These are phyloP conservation scores for Neurospora sp. DNA, from an alignment of 2,329 filamentous ascomycete species.

Conservation along the genomic window DNA sequence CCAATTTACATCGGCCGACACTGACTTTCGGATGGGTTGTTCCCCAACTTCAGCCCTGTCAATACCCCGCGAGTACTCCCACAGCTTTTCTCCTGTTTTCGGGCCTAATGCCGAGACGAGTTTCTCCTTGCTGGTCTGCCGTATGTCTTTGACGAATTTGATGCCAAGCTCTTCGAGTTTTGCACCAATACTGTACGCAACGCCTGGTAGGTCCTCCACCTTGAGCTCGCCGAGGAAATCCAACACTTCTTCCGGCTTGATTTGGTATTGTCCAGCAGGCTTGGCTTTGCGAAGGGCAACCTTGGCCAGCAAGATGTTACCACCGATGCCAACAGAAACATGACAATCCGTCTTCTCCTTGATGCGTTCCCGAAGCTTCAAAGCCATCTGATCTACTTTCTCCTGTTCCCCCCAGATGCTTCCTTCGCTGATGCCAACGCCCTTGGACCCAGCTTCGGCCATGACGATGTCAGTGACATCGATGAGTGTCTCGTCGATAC, in stretches of 20 bases:
- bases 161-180: conserved; percentile 84
- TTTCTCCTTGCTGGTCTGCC: conserved; percentile 64
- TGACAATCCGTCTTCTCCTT: conserved; percentile 69
- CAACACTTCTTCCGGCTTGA: conserved; percentile 71
- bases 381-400: conserved; percentile 63
- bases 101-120: conserved; percentile 67
- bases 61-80: conserved; percentile 82
- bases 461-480: conserved; percentile 69
- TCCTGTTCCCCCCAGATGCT: conserved; percentile 69
- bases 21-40: conserved; percentile 78
- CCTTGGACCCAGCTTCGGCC: conserved; percentile 54
- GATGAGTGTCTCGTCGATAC: conserved; percentile 87
- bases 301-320: conserved; percentile 84
- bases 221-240: conserved; percentile 67
- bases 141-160: conserved; percentile 72
- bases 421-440: conserved; percentile 53
- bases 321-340: conserved; percentile 87
- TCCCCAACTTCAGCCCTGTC: conserved; percentile 80
- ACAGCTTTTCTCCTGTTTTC: conserved; percentile 85
- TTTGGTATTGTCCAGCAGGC: conserved; percentile 82
- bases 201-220: conserved; percentile 76
- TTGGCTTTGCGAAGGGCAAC: conserved; percentile 86
- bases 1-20: conserved; percentile 97
- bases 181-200: conserved; percentile 80
- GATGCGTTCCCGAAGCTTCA: conserved; percentile 55